Conservation (phyloP, 2,329 filamentous ascomycete genomes). For the Davidsoniella neocaledoniae region DNA sequence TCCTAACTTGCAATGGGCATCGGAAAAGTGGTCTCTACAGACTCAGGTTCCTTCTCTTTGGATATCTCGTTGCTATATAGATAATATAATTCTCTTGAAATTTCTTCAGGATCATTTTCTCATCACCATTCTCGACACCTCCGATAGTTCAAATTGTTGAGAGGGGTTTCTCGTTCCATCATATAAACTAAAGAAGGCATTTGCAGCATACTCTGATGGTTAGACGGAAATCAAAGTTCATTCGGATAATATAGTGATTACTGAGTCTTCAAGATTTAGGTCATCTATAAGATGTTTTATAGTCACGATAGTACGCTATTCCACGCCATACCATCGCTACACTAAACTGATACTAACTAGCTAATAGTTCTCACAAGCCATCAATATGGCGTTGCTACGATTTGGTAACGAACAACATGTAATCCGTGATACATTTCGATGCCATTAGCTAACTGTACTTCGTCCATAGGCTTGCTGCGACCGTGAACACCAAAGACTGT, state of each 20-base stretch:
- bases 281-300: slow-evolving; percentile 63
- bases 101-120: too few species aligned
- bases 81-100: background rate
- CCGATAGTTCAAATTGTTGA: too few species aligned
- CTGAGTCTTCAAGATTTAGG: too few species aligned
- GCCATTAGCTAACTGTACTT: slow-evolving; percentile 8
- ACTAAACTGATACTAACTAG: slow-evolving; percentile 15
- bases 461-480: slow-evolving; percentile 65
- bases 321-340: background rate
- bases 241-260: too few species aligned
- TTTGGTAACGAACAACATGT: slow-evolving; percentile 50
- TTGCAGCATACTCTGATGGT: too few species aligned
- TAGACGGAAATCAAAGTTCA: too few species aligned
- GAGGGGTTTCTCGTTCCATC: too few species aligned
- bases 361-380: slow-evolving; percentile 59
- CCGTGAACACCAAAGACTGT: slow-evolving; percentile 56
- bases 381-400: slow-evolving; percentile 83
- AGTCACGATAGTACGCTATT: slow-evolving; percentile 66
- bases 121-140: too few species aligned
- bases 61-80: background rate
- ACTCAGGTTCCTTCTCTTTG: background rate
- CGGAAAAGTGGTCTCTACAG: too few species aligned
- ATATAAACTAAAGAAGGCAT: too few species aligned
- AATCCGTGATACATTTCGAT: background rate
- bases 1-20: too few species aligned